A percentile compares a stretch with the other conserved stretches of the same genome.
Evolutionary conservation across 2,329 filamentous ascomycete species (phyloP).

Genomic region (Cladosporium halotolerans): DNA sequence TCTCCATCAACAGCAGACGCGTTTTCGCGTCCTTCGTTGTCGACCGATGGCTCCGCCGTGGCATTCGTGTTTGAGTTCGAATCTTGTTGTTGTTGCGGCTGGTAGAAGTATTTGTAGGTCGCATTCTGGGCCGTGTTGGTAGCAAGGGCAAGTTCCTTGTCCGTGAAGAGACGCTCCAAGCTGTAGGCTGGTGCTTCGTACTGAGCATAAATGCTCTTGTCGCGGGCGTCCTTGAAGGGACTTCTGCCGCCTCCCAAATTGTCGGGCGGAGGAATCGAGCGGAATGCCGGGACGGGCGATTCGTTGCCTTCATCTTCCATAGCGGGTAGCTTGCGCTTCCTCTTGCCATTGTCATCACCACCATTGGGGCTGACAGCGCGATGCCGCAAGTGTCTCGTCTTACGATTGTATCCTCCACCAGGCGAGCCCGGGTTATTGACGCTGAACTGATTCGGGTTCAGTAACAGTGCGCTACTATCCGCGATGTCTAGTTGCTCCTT

Average conservation of each 20-base stretch:
- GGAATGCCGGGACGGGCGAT: slow-evolving; percentile 48
- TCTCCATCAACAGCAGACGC: slow-evolving; percentile 25
- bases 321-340: slow-evolving; percentile 52
- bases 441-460: slow-evolving; percentile 61
- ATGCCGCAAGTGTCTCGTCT: slow-evolving; percentile 57
- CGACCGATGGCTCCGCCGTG: slow-evolving; percentile 23
- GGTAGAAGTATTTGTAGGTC: slow-evolving; percentile 52
- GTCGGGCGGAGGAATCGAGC: slow-evolving; percentile 31
- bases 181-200: slow-evolving; percentile 55
- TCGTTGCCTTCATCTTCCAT: slow-evolving; percentile 54
- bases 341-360: slow-evolving; percentile 42
- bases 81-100: slow-evolving; percentile 31
- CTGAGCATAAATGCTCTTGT: slow-evolving; percentile 47
- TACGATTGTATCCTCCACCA: slow-evolving; percentile 55
- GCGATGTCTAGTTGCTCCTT: slow-evolving; percentile 63
- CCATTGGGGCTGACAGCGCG: slow-evolving; percentile 30
- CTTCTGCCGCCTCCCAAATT: slow-evolving; percentile 43
- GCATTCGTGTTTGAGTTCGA: slow-evolving; percentile 21
- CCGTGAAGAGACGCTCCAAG: slow-evolving; percentile 59
- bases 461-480: slow-evolving; percentile 58
- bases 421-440: slow-evolving; percentile 59
- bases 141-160: slow-evolving; percentile 58
- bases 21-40: slow-evolving; percentile 18
- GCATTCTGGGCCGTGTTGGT: slow-evolving; percentile 57
- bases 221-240: slow-evolving; percentile 48